Percentiles rank a stretch among this genome's conserved stretches.
These are phyloP conservation scores for Malus domestica DNA, from an alignment of 306 rosid genomes.

Conservation along the genomic window DNA sequence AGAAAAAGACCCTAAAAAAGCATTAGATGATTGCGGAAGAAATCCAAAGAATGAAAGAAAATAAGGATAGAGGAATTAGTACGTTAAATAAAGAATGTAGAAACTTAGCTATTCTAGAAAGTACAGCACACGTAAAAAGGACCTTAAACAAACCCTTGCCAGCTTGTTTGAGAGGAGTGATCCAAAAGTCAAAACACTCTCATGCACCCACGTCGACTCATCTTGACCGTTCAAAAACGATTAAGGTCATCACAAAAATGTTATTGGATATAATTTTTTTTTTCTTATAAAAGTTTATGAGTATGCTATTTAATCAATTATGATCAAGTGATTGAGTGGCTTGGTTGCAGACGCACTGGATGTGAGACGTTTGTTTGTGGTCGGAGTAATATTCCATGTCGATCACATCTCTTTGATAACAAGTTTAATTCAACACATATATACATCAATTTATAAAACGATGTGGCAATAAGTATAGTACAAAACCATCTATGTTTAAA, in stretches of 20 bases:
- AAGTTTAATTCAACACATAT: too few relatives aligned
- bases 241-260: neutral
- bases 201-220: conserved; percentile 21
- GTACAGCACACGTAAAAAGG: conserved; percentile 26
- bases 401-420: too few relatives aligned
- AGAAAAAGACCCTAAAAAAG: conserved; percentile 7
- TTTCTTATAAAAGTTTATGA: neutral
- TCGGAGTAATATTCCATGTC: too few relatives aligned
- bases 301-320: neutral
- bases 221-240: conserved; percentile 1
- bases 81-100: conserved; percentile 2
- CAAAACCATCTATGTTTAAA: too few relatives aligned
- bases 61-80: conserved; percentile 22
- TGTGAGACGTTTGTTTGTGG: too few relatives aligned
- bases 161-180: neutral
- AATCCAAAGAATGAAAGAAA: neutral
- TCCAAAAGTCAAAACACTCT: conserved; percentile 8
- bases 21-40: conserved; percentile 20
- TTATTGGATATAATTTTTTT: neutral
- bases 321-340: neutral
- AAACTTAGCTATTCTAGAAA: conserved; percentile 9
- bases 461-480: neutral
- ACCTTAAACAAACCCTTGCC: conserved; percentile 6
- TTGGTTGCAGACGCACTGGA: neutral
- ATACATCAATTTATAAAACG: too few relatives aligned